Evolutionary conservation across 2,329 filamentous ascomycete genomes (phyloP).

Genomic region (Chaetothyriales sp.): DNA sequence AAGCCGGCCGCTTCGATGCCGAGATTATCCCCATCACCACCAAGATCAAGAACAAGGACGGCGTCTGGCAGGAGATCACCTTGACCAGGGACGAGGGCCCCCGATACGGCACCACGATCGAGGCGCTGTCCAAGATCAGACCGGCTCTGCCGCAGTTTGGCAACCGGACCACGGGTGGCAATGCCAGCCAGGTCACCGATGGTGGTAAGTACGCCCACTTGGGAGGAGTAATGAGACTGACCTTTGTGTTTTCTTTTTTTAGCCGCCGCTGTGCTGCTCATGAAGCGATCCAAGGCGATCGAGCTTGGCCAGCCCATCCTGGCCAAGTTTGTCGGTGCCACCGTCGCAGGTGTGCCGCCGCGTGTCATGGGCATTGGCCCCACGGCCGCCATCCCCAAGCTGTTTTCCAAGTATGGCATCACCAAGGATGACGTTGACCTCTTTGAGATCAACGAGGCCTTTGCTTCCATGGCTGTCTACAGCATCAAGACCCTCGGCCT

Average conservation of each 20-base stretch:
- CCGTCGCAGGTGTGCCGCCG: slow-evolving; percentile 75
- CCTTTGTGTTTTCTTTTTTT: slow-evolving; percentile 4
- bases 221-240: slow-evolving; percentile 12
- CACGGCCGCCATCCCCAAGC: slow-evolving; percentile 55
- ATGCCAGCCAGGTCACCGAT: slow-evolving; percentile 88
- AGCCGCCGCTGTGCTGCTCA: slow-evolving; percentile 76
- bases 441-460: slow-evolving; percentile 92
- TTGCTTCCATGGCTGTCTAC: slow-evolving; percentile 95
- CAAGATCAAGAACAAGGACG: slow-evolving; percentile 69
- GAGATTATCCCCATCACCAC: slow-evolving; percentile 84
- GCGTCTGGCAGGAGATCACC: slow-evolving; percentile 60
- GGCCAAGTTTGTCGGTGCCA: slow-evolving; percentile 86
- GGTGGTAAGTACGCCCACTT: slow-evolving; percentile 41
- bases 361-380: slow-evolving; percentile 64
- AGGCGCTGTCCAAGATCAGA: slow-evolving; percentile 68
- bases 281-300: slow-evolving; percentile 83
- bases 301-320: slow-evolving; percentile 80
- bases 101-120: slow-evolving; percentile 74
- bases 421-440: slow-evolving; percentile 72
- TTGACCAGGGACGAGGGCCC: slow-evolving; percentile 81
- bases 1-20: slow-evolving; percentile 78
- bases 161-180: slow-evolving; percentile 73
- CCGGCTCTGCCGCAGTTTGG: slow-evolving; percentile 85
- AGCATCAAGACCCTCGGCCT: slow-evolving; percentile 54
- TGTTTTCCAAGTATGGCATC: slow-evolving; percentile 65